Evolutionary conservation across 164 flowering plant genomes (phyloP), one percentile per base, ranked within the genome.

Genomic region (Tetracentron sinense): DNA sequence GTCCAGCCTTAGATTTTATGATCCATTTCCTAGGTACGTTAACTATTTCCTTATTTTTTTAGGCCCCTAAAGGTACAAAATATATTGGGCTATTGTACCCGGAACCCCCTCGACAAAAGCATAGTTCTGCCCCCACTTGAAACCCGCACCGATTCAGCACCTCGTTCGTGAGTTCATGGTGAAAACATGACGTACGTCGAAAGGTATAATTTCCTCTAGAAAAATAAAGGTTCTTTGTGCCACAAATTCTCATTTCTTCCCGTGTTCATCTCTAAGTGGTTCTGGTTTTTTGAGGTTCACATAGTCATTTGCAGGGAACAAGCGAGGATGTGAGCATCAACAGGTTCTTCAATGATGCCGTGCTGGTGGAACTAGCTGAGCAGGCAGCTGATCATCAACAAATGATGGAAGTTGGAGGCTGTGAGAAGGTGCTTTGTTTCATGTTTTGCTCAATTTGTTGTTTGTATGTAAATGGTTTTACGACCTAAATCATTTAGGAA

Each of bases 161-260:
- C 89, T 95, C 65, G 98, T 98, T 44, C 97, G 96, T 15, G 99
- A 95, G 64, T 92, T 92, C 67, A 95, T 95, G 98, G 98, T 95
- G 59, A 95, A 95, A 79, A 95, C 96, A 25, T 82, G 99, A n/a
- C n/a, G n/a, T n/a, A 70, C 88, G 98, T 55, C 78, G 96, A 61
- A 95, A 90, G 98, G 99, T 95, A 85, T 28, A 6, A n/a, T 11
- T 20, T 54, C 47, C 57, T 63, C n/a, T n/a, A n/a, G n/a, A n/a
- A n/a, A n/a, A n/a, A n/a, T n/a, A n/a, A n/a, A 16, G 8, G 44
- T 10, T 10, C 44, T 8, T 8, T 38, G 8, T 3, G 15, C 44
- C 44, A 3, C 2, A 8, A 38, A 38, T 1, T 4, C 14, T n/a
- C n/a, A n/a, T n/a, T n/a, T n/a, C n/a, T n/a, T n/a, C n/a, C n/a